These are phyloP conservation scores for Colletotrichum paranaense DNA, from an alignment of 2,329 filamentous ascomycete species.

Conservation along the genomic window DNA sequence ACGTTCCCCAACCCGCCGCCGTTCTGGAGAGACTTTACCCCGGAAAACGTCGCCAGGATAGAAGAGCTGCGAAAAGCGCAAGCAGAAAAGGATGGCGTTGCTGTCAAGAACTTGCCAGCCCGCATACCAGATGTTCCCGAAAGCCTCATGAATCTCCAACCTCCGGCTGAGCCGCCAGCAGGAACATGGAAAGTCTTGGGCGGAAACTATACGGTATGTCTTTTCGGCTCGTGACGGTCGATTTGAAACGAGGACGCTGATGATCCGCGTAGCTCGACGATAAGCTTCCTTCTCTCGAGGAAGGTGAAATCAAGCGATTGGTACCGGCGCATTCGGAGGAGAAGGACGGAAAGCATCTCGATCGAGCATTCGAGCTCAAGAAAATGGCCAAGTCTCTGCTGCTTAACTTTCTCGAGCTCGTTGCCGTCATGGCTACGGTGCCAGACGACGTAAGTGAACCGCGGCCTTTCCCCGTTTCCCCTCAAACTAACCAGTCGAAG, in stretches of 20 bases:
- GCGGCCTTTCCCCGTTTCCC: not conserved
- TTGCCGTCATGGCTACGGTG: slow-evolving; percentile 76
- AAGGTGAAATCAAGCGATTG: slow-evolving; percentile 72
- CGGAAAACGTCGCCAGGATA: slow-evolving; percentile 74
- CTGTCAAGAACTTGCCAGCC: slow-evolving; percentile 37
- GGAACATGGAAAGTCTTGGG: slow-evolving; percentile 83
- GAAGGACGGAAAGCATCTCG: slow-evolving; percentile 66
- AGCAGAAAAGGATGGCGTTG: slow-evolving; percentile 44
- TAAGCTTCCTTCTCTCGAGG: slow-evolving; percentile 73
- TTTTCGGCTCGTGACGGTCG: not conserved
- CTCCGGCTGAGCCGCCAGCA: slow-evolving; percentile 78
- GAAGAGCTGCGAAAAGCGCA: slow-evolving; percentile 55
- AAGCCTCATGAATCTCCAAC: slow-evolving; percentile 82
- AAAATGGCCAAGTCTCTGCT: slow-evolving; percentile 86
- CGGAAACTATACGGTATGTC: slow-evolving; percentile 66
- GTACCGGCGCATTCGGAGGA: slow-evolving; percentile 50
- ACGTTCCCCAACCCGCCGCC: slow-evolving; percentile 88
- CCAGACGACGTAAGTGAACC: slow-evolving; percentile 62
- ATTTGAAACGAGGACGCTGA: not conserved
- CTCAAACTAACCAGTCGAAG: slow-evolving; percentile 42
- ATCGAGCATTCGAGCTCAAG: slow-evolving; percentile 77
- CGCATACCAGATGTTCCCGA: slow-evolving; percentile 67
- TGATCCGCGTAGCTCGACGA: slow-evolving; percentile 61
- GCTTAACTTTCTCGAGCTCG: slow-evolving; percentile 88
- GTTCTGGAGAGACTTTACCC: slow-evolving; percentile 90